Conservation (phyloP, 495 filamentous ascomycete species). For the Penicillium parvum region DNA sequence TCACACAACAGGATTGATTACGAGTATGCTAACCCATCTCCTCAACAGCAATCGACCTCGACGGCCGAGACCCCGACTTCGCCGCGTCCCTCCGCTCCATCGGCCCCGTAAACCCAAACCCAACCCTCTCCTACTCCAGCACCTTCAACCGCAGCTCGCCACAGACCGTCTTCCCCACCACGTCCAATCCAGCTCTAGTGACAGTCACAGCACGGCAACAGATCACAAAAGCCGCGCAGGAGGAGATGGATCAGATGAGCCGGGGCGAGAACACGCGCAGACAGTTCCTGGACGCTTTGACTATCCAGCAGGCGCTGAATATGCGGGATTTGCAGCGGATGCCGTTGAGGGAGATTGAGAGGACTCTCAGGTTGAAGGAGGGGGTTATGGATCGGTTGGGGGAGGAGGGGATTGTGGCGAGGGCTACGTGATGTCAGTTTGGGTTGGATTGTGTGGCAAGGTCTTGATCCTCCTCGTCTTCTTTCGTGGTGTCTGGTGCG, state of each 20-base stretch:
- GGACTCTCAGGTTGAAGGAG: conserved; percentile 49
- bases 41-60: conserved; percentile 56
- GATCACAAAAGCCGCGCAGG: conserved; percentile 44
- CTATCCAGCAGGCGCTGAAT: conserved; percentile 55
- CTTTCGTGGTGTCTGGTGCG: conserved; percentile 3
- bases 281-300: conserved; percentile 57
- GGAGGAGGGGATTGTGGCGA: conserved; percentile 45
- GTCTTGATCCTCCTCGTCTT: neutral
- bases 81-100: conserved; percentile 57
- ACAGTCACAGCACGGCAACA: conserved; percentile 43
- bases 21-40: conserved; percentile 1
- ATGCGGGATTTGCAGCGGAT: conserved; percentile 55
- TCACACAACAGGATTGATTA: no score
- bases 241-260: conserved; percentile 45
- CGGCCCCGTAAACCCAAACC: conserved; percentile 60
- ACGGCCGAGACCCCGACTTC: conserved; percentile 61
- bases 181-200: conserved; percentile 49
- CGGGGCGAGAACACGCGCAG: conserved; percentile 40
- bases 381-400: conserved; percentile 57
- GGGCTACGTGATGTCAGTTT: conserved; percentile 14
- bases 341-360: conserved; percentile 53
- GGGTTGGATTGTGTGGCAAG: neutral
- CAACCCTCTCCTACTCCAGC: conserved; percentile 52
- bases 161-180: conserved; percentile 45
- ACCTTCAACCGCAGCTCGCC: conserved; percentile 27